Evolutionary conservation across 1,139 yeast genomes (phyloP).

Genomic region (Geotrichum restrictum): DNA sequence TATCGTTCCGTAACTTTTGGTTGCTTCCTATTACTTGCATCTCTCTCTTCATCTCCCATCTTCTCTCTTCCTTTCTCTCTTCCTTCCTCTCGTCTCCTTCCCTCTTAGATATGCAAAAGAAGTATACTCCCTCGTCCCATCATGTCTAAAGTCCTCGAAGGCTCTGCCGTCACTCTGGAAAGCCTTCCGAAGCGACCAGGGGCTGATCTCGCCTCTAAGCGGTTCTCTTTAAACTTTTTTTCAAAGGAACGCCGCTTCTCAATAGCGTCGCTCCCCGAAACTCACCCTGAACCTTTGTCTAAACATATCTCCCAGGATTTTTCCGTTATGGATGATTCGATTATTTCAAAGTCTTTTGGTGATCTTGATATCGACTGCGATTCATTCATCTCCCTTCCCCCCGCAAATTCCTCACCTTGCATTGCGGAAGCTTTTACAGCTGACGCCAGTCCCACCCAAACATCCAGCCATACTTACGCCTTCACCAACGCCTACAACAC

Average conservation of each 20-base stretch:
- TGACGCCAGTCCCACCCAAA: slow-evolving; percentile 1
- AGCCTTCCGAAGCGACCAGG: background rate
- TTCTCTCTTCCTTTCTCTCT: too few relatives aligned
- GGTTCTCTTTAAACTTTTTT: slow-evolving; percentile 1
- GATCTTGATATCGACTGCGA: slow-evolving; percentile 7
- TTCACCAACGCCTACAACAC: background rate
- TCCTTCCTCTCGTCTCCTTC: too few relatives aligned
- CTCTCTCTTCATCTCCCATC: too few relatives aligned
- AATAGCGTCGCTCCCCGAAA: background rate
- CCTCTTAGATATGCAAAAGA: too few relatives aligned
- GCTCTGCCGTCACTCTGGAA: too few relatives aligned
- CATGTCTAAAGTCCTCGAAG: too few relatives aligned
- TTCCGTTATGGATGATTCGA: background rate
- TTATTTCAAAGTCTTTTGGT: slow-evolving; percentile 5
- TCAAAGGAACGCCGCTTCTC: background rate
- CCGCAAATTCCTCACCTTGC: background rate
- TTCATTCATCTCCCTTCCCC: slow-evolving; percentile 4
- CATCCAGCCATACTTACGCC: slow-evolving; percentile 5
- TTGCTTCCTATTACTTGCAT: too few relatives aligned
- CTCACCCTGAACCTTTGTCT: background rate
- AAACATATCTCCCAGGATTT: background rate
- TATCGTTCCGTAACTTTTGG: too few relatives aligned
- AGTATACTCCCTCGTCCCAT: too few relatives aligned
- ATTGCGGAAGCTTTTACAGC: background rate
- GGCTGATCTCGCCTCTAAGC: slow-evolving; percentile 1